phyloP scores from a whole-genome alignment of 1,139 yeast genomes.

The Kodamaea anthophila region DNA sequence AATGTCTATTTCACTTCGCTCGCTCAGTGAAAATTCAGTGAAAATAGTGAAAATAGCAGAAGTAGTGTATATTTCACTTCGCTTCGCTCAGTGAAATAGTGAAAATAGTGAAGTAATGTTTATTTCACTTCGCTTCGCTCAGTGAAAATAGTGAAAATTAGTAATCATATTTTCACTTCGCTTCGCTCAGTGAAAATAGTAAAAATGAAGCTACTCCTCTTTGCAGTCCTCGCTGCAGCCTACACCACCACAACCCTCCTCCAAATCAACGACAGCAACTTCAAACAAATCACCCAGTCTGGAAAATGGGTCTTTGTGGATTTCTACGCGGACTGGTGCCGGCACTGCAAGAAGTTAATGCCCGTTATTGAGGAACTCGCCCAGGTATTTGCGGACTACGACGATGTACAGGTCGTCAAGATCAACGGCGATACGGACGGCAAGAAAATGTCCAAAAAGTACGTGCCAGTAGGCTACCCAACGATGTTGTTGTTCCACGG shows the following conservation, averaged over 20 bases:
- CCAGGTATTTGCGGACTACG: constrained; percentile 38
- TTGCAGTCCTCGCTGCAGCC: constrained; percentile 7
- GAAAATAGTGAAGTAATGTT: no score
- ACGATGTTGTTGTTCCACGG: constrained; percentile 54
- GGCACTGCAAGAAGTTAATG: constrained; percentile 63
- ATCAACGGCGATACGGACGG: constrained; percentile 66
- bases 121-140: no score
- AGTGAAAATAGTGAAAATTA: no score
- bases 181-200: no score
- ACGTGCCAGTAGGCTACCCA: constrained; percentile 59
- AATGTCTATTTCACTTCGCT: no score
- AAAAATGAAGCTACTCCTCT: no score
- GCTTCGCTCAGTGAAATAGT: no score
- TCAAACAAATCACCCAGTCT: constrained; percentile 50
- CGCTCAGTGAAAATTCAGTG: no score
- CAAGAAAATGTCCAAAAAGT: constrained; percentile 47
- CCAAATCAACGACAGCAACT: constrained; percentile 39
- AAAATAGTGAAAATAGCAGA: no score
- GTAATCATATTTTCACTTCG: no score
- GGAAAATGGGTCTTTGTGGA: constrained; percentile 65
- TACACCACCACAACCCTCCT: constrained; percentile 13
- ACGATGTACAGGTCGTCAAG: constrained; percentile 46
- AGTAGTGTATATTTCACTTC: no score
- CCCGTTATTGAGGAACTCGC: constrained; percentile 62
- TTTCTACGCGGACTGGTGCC: constrained; percentile 78